phyloP scores from a whole-genome alignment of 176 grass and related monocot genomes.

The Puya raimondii region DNA sequence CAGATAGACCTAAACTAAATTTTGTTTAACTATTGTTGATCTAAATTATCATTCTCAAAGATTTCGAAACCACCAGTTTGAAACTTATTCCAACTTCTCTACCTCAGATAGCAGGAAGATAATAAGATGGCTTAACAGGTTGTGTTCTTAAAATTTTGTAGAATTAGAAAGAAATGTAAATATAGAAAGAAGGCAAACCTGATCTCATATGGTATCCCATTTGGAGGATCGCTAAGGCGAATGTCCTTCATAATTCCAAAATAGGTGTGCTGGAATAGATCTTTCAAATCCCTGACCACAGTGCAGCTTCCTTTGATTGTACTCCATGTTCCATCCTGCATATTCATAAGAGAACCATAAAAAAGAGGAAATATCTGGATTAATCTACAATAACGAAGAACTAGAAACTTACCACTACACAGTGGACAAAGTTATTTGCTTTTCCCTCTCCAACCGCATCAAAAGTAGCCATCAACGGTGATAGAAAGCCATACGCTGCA shows the following conservation, averaged over 20 bases:
- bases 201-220: conserved; percentile 68
- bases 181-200: conserved; percentile 35
- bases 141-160: not conserved
- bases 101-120: not conserved
- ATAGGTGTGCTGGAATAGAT: conserved; percentile 82
- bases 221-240: conserved; percentile 46
- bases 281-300: conserved; percentile 84
- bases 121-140: not conserved
- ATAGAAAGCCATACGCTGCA: conserved; percentile 77
- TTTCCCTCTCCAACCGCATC: conserved; percentile 94
- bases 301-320: conserved; percentile 79
- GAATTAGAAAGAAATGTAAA: conserved; percentile 10
- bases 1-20: not conserved
- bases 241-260: conserved; percentile 94
- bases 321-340: conserved; percentile 94
- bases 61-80: not conserved
- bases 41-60: not conserved
- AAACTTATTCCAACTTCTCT: not conserved
- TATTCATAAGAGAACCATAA: conserved; percentile 4
- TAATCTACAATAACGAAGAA: conserved; percentile 7
- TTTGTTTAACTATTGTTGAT: not conserved
- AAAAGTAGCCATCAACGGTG: conserved; percentile 80
- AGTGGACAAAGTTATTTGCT: conserved; percentile 60
- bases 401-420: conserved; percentile 56
- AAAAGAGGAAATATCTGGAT: not conserved